A percentile compares a stretch with the other conserved stretches of the same genome.
phyloP scores from a whole-genome alignment of 495 filamentous ascomycete genomes.

The Neurospora sp. region DNA sequence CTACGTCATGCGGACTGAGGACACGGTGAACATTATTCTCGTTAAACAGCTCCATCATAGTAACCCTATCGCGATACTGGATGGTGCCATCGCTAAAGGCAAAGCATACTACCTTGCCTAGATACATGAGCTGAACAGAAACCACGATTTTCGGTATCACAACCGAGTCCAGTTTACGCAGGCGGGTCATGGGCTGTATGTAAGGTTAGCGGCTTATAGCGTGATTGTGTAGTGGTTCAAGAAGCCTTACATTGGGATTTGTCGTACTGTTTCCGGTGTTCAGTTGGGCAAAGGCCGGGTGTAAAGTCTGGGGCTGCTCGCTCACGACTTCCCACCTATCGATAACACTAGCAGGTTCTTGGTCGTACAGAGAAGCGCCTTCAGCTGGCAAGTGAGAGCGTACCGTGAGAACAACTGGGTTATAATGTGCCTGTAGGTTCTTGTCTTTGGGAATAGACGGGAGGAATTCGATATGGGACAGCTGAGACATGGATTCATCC shows the following conservation, averaged over 20 bases:
- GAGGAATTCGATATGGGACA: slow-evolving; percentile 59
- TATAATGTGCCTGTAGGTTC: slow-evolving; percentile 22
- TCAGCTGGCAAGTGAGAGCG: slow-evolving; percentile 51
- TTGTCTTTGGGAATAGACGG: slow-evolving; percentile 41
- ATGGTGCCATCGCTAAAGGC: slow-evolving; percentile 66
- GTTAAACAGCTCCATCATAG: slow-evolving; percentile 53
- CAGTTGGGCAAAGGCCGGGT: slow-evolving; percentile 66
- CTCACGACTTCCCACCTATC: slow-evolving; percentile 67
- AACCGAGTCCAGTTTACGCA: slow-evolving; percentile 60
- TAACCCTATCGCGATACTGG: slow-evolving; percentile 63
- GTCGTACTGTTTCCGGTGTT: slow-evolving; percentile 42
- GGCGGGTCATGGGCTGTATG: slow-evolving; percentile 42
- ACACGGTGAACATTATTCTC: slow-evolving; percentile 54
- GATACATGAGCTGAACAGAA: slow-evolving; percentile 52
- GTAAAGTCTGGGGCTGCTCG: slow-evolving; percentile 47
- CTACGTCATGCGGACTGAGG: slow-evolving; percentile 58
- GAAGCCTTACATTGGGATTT: background rate
- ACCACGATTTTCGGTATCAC: slow-evolving; percentile 57
- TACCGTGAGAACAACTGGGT: slow-evolving; percentile 54
- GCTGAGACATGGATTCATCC: slow-evolving; percentile 45
- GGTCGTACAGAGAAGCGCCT: slow-evolving; percentile 41
- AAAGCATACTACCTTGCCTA: slow-evolving; percentile 57
- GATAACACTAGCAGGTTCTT: slow-evolving; percentile 56
- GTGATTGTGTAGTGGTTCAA: background rate
- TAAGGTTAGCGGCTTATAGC: slow-evolving; percentile 10